Evolutionary conservation across 176 grass and related monocot genomes (phyloP).

Genomic region (Eragrostis curvula): DNA sequence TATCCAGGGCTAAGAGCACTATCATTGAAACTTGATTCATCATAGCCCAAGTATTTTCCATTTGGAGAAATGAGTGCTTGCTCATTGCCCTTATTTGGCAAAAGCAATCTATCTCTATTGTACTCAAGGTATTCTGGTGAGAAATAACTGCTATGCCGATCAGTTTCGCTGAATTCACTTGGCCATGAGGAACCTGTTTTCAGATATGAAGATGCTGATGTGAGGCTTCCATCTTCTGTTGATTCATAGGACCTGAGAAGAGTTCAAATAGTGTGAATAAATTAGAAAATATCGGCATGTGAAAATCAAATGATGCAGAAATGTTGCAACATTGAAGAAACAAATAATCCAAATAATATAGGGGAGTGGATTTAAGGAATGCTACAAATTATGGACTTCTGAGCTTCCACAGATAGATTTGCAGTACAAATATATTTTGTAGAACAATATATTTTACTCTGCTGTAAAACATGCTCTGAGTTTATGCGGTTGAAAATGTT

Average conservation of each 20-base stretch:
- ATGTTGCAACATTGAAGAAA: not conserved
- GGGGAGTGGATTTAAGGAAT: not conserved
- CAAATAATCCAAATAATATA: slow-evolving; percentile 7
- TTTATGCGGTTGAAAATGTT: not conserved
- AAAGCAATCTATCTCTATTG: slow-evolving; percentile 33
- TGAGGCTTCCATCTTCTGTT: slow-evolving; percentile 42
- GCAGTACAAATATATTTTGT: not conserved
- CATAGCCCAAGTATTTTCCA: slow-evolving; percentile 32
- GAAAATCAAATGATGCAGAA: not conserved
- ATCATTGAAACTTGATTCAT: slow-evolving; percentile 36
- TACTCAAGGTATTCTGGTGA: slow-evolving; percentile 35
- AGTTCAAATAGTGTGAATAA: slow-evolving; percentile 27
- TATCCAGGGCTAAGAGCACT: slow-evolving; percentile 33
- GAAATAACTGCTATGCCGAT: slow-evolving; percentile 40
- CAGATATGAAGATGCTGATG: slow-evolving; percentile 38
- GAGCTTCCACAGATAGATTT: not conserved
- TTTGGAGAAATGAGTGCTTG: slow-evolving; percentile 18
- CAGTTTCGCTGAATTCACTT: slow-evolving; percentile 42
- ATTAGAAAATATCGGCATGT: slow-evolving; percentile 16
- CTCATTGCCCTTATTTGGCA: slow-evolving; percentile 33
- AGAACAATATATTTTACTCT: not conserved
- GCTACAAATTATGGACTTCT: slow-evolving; percentile 14
- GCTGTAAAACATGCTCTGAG: not conserved
- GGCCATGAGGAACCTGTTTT: slow-evolving; percentile 59
- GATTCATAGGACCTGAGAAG: slow-evolving; percentile 44